Base-by-base conservation (phyloP, 345 rosid genomes). In the Eucalyptus brandiana region DNA sequence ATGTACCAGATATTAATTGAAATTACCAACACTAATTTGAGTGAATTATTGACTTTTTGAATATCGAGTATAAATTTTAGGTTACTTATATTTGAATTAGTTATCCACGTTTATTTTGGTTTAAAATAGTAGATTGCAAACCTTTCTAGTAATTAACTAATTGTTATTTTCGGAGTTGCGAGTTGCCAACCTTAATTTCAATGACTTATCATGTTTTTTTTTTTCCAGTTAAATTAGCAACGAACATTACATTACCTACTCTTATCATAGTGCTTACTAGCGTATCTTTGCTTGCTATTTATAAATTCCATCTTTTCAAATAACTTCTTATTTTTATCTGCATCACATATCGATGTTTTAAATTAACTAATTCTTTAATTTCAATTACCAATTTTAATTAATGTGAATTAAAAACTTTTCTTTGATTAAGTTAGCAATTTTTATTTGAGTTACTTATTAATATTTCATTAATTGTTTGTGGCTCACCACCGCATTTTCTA, bases 111-210 rank as follows among this genome's bases (percentile, higher is more conserved):
- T 72, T 10, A 32, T 37, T 72, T 37, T 72, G 45, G 81, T 72
- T 34, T 21, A 2, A 8, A 53, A 53, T 19, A 5, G 47, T 40
- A 76, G 21, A 40, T 37, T 37, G 28, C 45, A 37, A 37, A 76
- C 47, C 45, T 76, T 37, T 76, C 0, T 3, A 5, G 45, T 40
- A 21, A 76, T 37, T 40, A 1, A 40, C 16, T 7, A 21, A 76
- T 40, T 12, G 8, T 40, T 6, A 21, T 21, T 40, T 40, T 40
- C 5, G 0, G 30, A 12, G 1, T 23, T 40, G 0, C 8, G 30
- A 12, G 1, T 23, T 40, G 0, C 8, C 83, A 21, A 76, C 30
- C 47, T 40, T 76, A 37, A 76, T 76, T 40, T 76, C 16, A 12
- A 21, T 76, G 47, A 76, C 9, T 40, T 21, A 40, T 40, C 47